Conservation (phyloP, 2,329 filamentous ascomycete genomes). For the Cordyceps militaris region DNA sequence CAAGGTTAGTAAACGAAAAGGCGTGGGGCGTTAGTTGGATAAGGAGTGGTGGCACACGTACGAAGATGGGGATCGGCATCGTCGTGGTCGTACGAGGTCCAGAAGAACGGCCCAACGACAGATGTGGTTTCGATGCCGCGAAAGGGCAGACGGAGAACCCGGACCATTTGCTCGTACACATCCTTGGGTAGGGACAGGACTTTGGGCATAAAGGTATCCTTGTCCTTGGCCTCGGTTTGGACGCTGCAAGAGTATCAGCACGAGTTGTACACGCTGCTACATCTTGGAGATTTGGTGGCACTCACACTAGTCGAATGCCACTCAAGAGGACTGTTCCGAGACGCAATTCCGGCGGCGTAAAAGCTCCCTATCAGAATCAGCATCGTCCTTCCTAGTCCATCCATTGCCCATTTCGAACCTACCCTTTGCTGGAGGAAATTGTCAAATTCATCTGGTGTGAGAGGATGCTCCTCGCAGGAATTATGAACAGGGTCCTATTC, state of each 20-base stretch:
- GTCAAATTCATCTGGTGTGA: slow-evolving; percentile 48
- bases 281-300: slow-evolving; percentile 8
- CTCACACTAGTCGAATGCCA: slow-evolving; percentile 50
- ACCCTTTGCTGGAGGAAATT: slow-evolving; percentile 48
- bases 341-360: slow-evolving; percentile 37
- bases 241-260: slow-evolving; percentile 32
- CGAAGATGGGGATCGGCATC: slow-evolving; percentile 51
- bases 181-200: slow-evolving; percentile 46
- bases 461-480: slow-evolving; percentile 42
- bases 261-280: background rate
- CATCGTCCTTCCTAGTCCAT: no score
- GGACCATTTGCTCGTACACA: slow-evolving; percentile 50
- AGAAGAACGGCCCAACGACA: slow-evolving; percentile 58
- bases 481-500: slow-evolving; percentile 40
- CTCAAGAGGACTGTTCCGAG: slow-evolving; percentile 39
- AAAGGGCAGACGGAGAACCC: slow-evolving; percentile 45
- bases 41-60: slow-evolving; percentile 25
- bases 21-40: background rate
- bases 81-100: slow-evolving; percentile 50
- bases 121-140: slow-evolving; percentile 52
- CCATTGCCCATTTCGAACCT: slow-evolving; percentile 25
- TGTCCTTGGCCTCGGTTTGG: slow-evolving; percentile 48
- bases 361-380: slow-evolving; percentile 39
- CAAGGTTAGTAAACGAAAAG: background rate
- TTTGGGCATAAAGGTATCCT: slow-evolving; percentile 50